Evolutionary conservation across 768 basidiomycete species (phyloP).

Genomic region (Tylopilus plumbeoviolaceoides): DNA sequence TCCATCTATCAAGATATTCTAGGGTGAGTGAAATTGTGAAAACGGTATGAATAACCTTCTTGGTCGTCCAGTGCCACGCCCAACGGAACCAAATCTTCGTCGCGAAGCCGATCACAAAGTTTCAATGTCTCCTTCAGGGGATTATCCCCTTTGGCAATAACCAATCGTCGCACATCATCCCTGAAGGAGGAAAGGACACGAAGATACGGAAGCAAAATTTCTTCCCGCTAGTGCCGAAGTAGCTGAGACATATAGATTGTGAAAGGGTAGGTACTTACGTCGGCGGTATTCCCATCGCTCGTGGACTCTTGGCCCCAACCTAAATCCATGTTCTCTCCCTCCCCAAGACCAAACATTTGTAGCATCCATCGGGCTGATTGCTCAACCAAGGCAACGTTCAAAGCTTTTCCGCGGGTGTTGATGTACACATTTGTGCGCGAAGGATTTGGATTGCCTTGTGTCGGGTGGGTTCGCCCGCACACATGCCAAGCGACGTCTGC

Average conservation of each 20-base stretch:
- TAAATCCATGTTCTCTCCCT: constrained; percentile 60
- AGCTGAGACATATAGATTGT: background rate
- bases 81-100: constrained; percentile 85
- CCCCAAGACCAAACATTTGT: constrained; percentile 75
- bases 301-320: constrained; percentile 80
- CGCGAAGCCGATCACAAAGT: constrained; percentile 86
- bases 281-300: constrained; percentile 32
- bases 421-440: constrained; percentile 88
- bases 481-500: too few species aligned
- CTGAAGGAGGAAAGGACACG: constrained; percentile 84
- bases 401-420: constrained; percentile 52
- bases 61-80: constrained; percentile 97
- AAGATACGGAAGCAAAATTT: constrained; percentile 85
- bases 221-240: constrained; percentile 61
- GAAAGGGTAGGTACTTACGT: constrained; percentile 38
- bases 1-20: constrained; percentile 58
- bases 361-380: constrained; percentile 70
- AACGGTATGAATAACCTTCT: constrained; percentile 55
- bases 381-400: constrained; percentile 62
- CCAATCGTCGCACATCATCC: constrained; percentile 79
- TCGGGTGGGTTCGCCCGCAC: too few species aligned
- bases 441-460: too few species aligned
- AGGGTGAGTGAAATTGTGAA: background rate
- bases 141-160: constrained; percentile 64
- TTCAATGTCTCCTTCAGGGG: constrained; percentile 77